Evolutionary conservation across 2,329 filamentous ascomycete genomes (phyloP).

Genomic region (Chrysoporthe deuterocubensis): DNA sequence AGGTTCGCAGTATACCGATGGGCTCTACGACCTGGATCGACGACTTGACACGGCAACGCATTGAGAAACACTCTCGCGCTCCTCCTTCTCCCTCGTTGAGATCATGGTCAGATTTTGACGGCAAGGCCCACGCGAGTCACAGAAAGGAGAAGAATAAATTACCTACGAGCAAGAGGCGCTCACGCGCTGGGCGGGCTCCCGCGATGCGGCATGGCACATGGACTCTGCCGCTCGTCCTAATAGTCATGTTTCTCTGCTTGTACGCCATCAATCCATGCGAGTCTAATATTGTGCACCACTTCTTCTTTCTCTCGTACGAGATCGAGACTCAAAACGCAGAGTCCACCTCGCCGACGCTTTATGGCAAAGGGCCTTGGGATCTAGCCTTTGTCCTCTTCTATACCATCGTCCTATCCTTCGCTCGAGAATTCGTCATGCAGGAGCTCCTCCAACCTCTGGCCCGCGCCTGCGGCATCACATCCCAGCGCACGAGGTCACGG

Average conservation of each 20-base stretch:
- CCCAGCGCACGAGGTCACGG: conserved; percentile 77
- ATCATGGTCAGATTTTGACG: background rate
- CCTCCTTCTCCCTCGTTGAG: background rate
- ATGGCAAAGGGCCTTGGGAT: conserved; percentile 86
- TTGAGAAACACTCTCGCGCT: background rate
- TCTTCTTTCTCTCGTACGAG: conserved; percentile 79
- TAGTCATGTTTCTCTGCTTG: background rate
- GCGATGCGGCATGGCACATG: background rate
- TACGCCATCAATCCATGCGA: background rate
- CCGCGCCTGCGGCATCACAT: conserved; percentile 68
- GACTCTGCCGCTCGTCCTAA: background rate
- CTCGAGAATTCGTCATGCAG: conserved; percentile 95
- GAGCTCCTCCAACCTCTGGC: conserved; percentile 80
- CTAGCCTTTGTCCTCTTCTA: conserved; percentile 89
- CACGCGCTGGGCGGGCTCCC: background rate
- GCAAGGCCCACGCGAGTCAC: background rate
- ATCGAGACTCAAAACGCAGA: conserved; percentile 55
- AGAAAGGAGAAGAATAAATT: background rate
- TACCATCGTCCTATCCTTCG: conserved; percentile 86
- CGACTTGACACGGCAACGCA: background rate
- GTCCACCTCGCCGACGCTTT: conserved; percentile 53
- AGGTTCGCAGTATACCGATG: background rate
- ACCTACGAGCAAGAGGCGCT: background rate
- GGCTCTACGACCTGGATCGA: background rate
- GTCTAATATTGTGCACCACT: conserved; percentile 25